Percentiles rank a stretch among this genome's conserved stretches.
Evolutionary conservation across 2,329 filamentous ascomycete genomes (phyloP).

Genomic region (Aspergillus neotritici): DNA sequence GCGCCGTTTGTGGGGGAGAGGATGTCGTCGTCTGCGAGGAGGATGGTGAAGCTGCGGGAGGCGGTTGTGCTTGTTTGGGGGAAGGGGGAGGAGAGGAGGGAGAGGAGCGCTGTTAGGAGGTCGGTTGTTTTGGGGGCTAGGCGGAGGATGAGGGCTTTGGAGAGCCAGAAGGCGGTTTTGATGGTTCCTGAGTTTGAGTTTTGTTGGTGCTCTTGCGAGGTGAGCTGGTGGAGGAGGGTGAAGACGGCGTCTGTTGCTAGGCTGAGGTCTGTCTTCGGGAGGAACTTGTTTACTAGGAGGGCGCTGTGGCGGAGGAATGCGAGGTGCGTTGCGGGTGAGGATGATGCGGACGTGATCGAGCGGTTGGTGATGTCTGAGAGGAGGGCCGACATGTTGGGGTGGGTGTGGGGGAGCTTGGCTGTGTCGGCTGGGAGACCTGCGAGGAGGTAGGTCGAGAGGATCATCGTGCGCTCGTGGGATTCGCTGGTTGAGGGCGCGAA

Average conservation of each 20-base stretch:
- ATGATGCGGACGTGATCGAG: constrained; percentile 19
- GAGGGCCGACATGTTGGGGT: constrained; percentile 28
- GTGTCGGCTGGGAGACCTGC: constrained; percentile 46
- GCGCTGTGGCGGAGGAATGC: constrained; percentile 40
- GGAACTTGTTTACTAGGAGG: constrained; percentile 39
- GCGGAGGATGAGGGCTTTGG: constrained; percentile 57
- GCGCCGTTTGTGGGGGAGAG: constrained; percentile 57
- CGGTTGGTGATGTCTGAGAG: constrained; percentile 34
- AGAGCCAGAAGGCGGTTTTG: constrained; percentile 54
- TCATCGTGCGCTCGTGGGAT: constrained; percentile 44
- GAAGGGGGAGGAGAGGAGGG: constrained; percentile 41
- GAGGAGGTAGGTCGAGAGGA: constrained; percentile 54
- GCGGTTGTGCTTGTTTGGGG: constrained; percentile 46
- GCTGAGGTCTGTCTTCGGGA: constrained; percentile 29
- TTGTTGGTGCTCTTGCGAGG: constrained; percentile 16
- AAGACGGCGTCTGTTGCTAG: constrained; percentile 29
- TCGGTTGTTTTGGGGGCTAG: constrained; percentile 43
- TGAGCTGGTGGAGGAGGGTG: constrained; percentile 22
- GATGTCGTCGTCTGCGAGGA: constrained; percentile 57
- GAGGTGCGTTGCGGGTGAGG: constrained; percentile 33
- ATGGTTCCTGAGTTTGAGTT: constrained; percentile 43
- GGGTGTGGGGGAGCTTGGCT: constrained; percentile 26
- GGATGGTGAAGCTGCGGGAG: constrained; percentile 53
- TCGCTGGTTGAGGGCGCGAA: constrained; percentile 26
- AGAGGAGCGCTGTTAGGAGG: constrained; percentile 48